A percentile compares a stretch with the other conserved stretches of the same genome.
Conservation (phyloP, 2,329 filamentous ascomycete species). For the Xylariaceae sp. region DNA sequence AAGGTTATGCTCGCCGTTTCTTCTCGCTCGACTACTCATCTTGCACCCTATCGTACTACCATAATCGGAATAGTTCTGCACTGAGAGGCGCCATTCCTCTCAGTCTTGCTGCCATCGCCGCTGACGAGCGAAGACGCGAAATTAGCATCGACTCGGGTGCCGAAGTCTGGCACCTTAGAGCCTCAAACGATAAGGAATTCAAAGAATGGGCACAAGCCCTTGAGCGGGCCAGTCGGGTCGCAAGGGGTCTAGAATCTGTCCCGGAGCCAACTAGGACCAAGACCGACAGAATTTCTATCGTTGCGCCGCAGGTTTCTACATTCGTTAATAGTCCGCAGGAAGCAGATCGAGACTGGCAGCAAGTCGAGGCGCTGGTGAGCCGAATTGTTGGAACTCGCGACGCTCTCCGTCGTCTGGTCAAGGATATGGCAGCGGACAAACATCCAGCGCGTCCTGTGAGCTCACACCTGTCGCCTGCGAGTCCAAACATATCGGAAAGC, state of each 20-base stretch:
- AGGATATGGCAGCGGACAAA: constrained; percentile 70
- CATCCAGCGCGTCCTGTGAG: constrained; percentile 40
- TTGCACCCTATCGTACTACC: constrained; percentile 93
- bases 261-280: constrained; percentile 25
- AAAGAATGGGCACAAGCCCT: constrained; percentile 82
- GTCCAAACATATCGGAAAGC: constrained; percentile 45
- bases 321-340: constrained; percentile 26
- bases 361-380: constrained; percentile 81
- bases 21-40: constrained; percentile 95
- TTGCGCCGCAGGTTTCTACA: constrained; percentile 26
- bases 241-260: constrained; percentile 50
- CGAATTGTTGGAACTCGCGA: constrained; percentile 85
- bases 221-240: constrained; percentile 72
- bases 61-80: constrained; percentile 88
- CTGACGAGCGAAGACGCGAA: constrained; percentile 82
- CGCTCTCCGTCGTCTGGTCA: constrained; percentile 80
- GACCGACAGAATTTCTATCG: constrained; percentile 23
- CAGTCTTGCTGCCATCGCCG: constrained; percentile 84
- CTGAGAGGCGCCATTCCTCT: constrained; percentile 89
- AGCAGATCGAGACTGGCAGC: constrained; percentile 74
- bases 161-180: constrained; percentile 92
- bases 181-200: constrained; percentile 81
- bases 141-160: constrained; percentile 97
- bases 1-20: constrained; percentile 88
- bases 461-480: constrained; percentile 41